Conservation (phyloP, 805 yeast genomes). For the Monosporozyma servazzii region DNA sequence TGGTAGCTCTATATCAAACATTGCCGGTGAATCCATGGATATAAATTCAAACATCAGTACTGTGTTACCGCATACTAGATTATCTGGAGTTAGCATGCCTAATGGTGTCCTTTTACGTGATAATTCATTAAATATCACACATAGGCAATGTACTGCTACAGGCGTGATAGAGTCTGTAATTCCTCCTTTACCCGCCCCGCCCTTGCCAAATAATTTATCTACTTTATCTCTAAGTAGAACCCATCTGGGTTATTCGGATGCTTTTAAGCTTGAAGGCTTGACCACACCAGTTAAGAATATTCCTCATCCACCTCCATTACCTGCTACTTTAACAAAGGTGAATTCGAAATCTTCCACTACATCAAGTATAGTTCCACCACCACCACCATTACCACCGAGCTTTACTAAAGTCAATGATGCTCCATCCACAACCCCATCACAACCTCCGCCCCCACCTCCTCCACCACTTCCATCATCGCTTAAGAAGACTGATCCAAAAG, state of each 20-base stretch:
- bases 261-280: background rate
- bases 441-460: constrained; percentile 17
- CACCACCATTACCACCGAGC: constrained; percentile 28
- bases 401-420: background rate
- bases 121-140: background rate
- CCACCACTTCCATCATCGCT: constrained; percentile 15
- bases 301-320: constrained; percentile 24
- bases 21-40: background rate
- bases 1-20: background rate
- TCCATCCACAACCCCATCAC: background rate
- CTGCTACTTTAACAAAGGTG: constrained; percentile 7
- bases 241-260: constrained; percentile 4
- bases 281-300: constrained; percentile 20
- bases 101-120: constrained; percentile 10
- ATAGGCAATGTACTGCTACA: background rate
- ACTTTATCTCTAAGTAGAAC: constrained; percentile 7
- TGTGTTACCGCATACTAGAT: background rate
- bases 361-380: constrained; percentile 29
- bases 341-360: constrained; percentile 9
- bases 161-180: background rate
- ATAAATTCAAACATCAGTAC: background rate
- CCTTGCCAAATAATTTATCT: background rate
- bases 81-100: background rate
- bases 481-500: constrained; percentile 2
- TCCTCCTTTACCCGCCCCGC: constrained; percentile 16